Evolutionary conservation across 228 moss, liverwort and hornwort genomes (phyloP).

Genomic region (Sphagnum magellanicum): DNA sequence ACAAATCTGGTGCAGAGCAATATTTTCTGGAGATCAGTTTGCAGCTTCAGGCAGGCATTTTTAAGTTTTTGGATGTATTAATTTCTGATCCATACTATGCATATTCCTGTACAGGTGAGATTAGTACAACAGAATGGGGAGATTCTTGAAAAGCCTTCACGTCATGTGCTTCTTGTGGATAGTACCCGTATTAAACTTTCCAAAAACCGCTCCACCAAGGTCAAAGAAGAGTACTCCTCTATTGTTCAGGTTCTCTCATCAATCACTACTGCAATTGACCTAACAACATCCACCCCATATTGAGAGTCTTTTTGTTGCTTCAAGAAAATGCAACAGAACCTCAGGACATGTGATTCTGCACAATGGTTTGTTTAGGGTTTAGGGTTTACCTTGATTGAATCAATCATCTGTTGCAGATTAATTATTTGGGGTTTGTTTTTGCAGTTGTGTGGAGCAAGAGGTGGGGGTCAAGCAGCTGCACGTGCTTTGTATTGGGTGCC

Average conservation of each 20-base stretch:
- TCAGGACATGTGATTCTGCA: too few relatives aligned
- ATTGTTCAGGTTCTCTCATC: conserved; percentile 8
- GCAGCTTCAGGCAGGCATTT: too few relatives aligned
- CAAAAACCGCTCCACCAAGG: conserved; percentile 44
- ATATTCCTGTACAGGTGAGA: conserved; percentile 30
- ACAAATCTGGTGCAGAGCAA: too few relatives aligned
- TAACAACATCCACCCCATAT: too few relatives aligned
- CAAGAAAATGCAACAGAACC: too few relatives aligned
- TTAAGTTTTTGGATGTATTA: too few relatives aligned
- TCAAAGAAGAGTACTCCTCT: conserved; percentile 54
- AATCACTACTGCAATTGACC: too few relatives aligned
- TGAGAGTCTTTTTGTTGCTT: too few relatives aligned
- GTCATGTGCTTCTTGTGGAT: conserved; percentile 52
- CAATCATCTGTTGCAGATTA: background rate
- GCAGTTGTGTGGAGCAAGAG: conserved; percentile 95
- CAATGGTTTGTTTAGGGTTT: too few relatives aligned
- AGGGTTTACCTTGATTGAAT: too few relatives aligned
- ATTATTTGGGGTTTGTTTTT: background rate
- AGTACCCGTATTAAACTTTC: conserved; percentile 51
- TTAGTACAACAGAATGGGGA: conserved; percentile 90
- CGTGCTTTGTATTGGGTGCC: conserved; percentile 87
- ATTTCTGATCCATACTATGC: too few relatives aligned
- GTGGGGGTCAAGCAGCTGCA: conserved; percentile 91
- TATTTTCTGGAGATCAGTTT: too few relatives aligned
- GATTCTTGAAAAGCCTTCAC: conserved; percentile 45